These are phyloP conservation scores for Arachnomyces sp. DNA, from an alignment of 2,329 filamentous ascomycete species.

Conservation along the genomic window DNA sequence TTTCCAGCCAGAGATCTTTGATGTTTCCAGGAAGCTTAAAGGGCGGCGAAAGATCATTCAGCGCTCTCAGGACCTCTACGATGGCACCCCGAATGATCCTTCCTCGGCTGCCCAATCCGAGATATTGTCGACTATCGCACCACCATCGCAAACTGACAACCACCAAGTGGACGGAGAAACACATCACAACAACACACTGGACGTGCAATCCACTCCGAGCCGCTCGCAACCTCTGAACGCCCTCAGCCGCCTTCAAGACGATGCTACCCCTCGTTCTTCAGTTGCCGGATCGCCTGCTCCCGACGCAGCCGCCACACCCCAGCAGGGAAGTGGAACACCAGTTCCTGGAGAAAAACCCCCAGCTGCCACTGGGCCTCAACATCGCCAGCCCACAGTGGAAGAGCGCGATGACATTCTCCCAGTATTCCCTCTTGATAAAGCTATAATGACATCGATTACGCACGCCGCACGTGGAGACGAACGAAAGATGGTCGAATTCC, in stretches of 20 bases:
- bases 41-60: slow-evolving; percentile 75
- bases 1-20: slow-evolving; percentile 81
- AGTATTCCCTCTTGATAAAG: slow-evolving; percentile 73
- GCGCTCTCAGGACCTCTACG: slow-evolving; percentile 88
- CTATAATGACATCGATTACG: slow-evolving; percentile 81
- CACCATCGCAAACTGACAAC: slow-evolving; percentile 18
- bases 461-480: slow-evolving; percentile 84
- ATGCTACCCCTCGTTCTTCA: slow-evolving; percentile 74
- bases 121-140: slow-evolving; percentile 48
- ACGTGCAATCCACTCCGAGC: slow-evolving; percentile 38
- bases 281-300: slow-evolving; percentile 81
- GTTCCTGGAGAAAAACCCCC: slow-evolving; percentile 22
- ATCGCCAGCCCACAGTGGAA: slow-evolving; percentile 43
- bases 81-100: slow-evolving; percentile 86
- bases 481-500: slow-evolving; percentile 83
- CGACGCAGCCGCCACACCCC: slow-evolving; percentile 61
- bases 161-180: slow-evolving; percentile 32
- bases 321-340: slow-evolving; percentile 39
- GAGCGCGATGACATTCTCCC: slow-evolving; percentile 74
- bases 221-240: slow-evolving; percentile 60
- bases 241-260: slow-evolving; percentile 61
- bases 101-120: slow-evolving; percentile 73
- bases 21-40: slow-evolving; percentile 69
- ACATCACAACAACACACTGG: slow-evolving; percentile 15
- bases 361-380: slow-evolving; percentile 22